Base-by-base conservation (phyloP, 352 stramenopile genomes). In the Pythium sp. region DNA sequence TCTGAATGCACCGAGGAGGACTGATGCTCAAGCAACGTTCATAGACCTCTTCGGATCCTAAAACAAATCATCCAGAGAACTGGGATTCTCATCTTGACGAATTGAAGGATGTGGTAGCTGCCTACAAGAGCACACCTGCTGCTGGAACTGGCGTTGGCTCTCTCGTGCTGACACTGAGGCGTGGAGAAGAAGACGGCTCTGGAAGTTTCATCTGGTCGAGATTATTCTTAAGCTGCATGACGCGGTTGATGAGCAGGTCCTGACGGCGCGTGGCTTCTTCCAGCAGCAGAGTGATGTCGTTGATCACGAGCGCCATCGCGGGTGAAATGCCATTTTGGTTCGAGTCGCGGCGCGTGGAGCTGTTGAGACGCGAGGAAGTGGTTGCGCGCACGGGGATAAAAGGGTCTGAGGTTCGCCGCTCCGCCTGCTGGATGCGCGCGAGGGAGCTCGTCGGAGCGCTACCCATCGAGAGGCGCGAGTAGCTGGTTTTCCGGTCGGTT, bases 231-330 rank as follows among this genome's bases (percentile, higher is more conserved):
- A 87, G 66, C 7, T 68, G 72, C 26, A 74, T 14, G 38, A 89
- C 67, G 62, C 76, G 75, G 20, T 65, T 72, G 28, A 87, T 57
- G 7, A 89, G 67, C 68, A 77, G 58, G 14, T 87, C 75, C 51
- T 89, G 81, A 32, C 79, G 70, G 12, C 77, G 77, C 51, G 67
- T 78, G 30, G 76, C 72, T 69, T 87, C 79, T 54, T 87, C 77
- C 1, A 87, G 63, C 22, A 85, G 43, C 1, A 74, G 65, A 11
- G 70, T 62, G 34, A 78, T 75, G 30, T 89, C 81, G 3, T 53
- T 70, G 64, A 89, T 78, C 72, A 78, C 69, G 55, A 80, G 71
- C 7, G 67, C 72, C 76, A 87, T 87, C 9, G 56, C 57, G n/a
- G 79, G 58, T 12, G 69, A 78, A 20, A 86, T 69, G 46, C 36